Conservation (phyloP, 495 filamentous ascomycete genomes). For the Stereocaulon alpinum region DNA sequence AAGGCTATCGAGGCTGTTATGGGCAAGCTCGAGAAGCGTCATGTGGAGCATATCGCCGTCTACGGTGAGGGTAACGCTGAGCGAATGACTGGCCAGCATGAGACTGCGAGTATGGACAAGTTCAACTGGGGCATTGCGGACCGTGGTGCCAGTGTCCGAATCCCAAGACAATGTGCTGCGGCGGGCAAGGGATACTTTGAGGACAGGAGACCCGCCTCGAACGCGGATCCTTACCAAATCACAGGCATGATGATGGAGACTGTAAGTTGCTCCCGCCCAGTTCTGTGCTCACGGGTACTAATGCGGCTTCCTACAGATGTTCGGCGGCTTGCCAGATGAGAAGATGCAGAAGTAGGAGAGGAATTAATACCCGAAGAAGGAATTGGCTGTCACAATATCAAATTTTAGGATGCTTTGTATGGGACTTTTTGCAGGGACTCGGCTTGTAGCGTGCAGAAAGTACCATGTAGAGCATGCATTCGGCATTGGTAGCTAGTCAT, state of each 20-base stretch:
- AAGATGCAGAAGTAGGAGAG: slow-evolving; percentile 7
- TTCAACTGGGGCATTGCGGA: slow-evolving; percentile 95
- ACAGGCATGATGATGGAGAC: slow-evolving; percentile 88
- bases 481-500: background rate
- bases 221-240: slow-evolving; percentile 94
- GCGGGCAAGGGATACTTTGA: slow-evolving; percentile 98
- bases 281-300: background rate
- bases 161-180: slow-evolving; percentile 79
- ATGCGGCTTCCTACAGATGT: slow-evolving; percentile 14
- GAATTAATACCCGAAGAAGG: background rate
- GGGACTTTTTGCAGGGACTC: background rate
- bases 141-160: slow-evolving; percentile 88
- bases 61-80: slow-evolving; percentile 91
- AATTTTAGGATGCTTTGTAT: background rate
- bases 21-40: slow-evolving; percentile 80
- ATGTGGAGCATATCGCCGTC: slow-evolving; percentile 91
- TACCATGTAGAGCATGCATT: background rate
- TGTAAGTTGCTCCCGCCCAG: slow-evolving; percentile 10
- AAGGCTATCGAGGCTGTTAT: slow-evolving; percentile 80
- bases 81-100: slow-evolving; percentile 90
- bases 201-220: slow-evolving; percentile 88
- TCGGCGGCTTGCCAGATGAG: slow-evolving; percentile 18
- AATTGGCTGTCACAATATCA: slow-evolving; percentile 11
- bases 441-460: background rate
- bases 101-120: slow-evolving; percentile 87